These are phyloP conservation scores for Huntiella decipiens DNA, from an alignment of 2,329 filamentous ascomycete genomes.

Conservation along the genomic window DNA sequence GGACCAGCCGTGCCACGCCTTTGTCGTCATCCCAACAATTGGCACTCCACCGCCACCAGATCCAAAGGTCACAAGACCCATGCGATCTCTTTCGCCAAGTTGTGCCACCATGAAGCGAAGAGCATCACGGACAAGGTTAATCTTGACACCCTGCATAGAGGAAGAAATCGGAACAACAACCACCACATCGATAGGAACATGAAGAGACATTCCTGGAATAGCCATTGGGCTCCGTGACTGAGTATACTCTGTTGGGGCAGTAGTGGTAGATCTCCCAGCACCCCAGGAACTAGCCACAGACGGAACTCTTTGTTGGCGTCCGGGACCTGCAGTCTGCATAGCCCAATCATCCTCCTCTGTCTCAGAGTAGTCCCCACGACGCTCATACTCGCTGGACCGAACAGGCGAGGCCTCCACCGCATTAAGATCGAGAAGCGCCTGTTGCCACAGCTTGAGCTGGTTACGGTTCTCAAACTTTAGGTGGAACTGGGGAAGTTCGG, in stretches of 20 bases:
- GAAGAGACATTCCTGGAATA: slow-evolving; percentile 34
- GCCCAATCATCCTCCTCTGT: slow-evolving; percentile 72
- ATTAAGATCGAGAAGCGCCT: slow-evolving; percentile 69
- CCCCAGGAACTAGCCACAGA: slow-evolving; percentile 72
- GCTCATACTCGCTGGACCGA: slow-evolving; percentile 60
- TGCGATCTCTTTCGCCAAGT: slow-evolving; percentile 80
- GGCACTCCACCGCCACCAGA: slow-evolving; percentile 85
- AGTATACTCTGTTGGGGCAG: slow-evolving; percentile 83
- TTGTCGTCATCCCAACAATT: slow-evolving; percentile 94
- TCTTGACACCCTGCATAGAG: slow-evolving; percentile 98
- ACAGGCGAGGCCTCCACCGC: slow-evolving; percentile 43
- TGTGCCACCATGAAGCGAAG: slow-evolving; percentile 80
- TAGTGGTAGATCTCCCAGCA: slow-evolving; percentile 62
- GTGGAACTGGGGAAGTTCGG: slow-evolving; percentile 84
- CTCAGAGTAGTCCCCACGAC: slow-evolving; percentile 50
- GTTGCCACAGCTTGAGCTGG: slow-evolving; percentile 79
- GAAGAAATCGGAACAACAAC: slow-evolving; percentile 94
- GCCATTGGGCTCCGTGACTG: slow-evolving; percentile 32
- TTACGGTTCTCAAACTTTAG: slow-evolving; percentile 69
- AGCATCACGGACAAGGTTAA: slow-evolving; percentile 79
- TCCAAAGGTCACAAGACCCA: slow-evolving; percentile 94
- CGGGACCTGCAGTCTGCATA: slow-evolving; percentile 24
- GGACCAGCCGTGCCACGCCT: slow-evolving; percentile 80
- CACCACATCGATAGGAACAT: slow-evolving; percentile 87
- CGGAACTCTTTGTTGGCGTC: slow-evolving; percentile 50